phyloP scores from a whole-genome alignment of 371 early-diverging fungal genomes.

The Mortierella sp. region DNA sequence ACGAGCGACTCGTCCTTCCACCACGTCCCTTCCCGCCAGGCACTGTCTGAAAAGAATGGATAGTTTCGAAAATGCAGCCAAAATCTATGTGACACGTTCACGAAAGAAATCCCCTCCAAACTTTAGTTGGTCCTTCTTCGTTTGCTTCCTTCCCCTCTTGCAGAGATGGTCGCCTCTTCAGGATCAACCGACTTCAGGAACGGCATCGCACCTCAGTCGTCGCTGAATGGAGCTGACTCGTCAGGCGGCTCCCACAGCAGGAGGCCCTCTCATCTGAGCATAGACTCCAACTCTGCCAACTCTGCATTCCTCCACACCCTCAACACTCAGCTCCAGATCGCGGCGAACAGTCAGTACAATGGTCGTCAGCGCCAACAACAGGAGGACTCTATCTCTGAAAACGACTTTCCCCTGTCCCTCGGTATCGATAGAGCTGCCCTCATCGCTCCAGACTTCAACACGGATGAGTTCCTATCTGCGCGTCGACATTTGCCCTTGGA shows the following conservation, averaged over 20 bases:
- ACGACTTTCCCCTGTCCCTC: conserved; percentile 40
- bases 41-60: background rate
- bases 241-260: conserved; percentile 5
- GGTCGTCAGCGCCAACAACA: conserved; percentile 14
- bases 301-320: conserved; percentile 45
- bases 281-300: conserved; percentile 44
- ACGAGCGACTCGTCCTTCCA: conserved; percentile 76
- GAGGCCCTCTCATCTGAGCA: conserved; percentile 51
- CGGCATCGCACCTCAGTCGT: conserved; percentile 10
- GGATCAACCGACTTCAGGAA: conserved; percentile 21
- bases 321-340: conserved; percentile 45
- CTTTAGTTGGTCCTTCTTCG: no score
- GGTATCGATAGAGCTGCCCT: conserved; percentile 67
- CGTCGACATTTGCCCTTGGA: conserved; percentile 76
- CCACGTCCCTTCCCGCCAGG: conserved; percentile 23
- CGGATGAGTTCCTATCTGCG: conserved; percentile 72
- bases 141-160: background rate
- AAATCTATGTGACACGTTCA: background rate
- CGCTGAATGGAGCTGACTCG: background rate
- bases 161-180: conserved; percentile 35
- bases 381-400: conserved; percentile 10
- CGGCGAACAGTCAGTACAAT: conserved; percentile 19
- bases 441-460: conserved; percentile 62
- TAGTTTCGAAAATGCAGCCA: background rate
- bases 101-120: no score